Conservation (phyloP, 371 early-diverging fungal species). For the Actinomucor elegans region DNA sequence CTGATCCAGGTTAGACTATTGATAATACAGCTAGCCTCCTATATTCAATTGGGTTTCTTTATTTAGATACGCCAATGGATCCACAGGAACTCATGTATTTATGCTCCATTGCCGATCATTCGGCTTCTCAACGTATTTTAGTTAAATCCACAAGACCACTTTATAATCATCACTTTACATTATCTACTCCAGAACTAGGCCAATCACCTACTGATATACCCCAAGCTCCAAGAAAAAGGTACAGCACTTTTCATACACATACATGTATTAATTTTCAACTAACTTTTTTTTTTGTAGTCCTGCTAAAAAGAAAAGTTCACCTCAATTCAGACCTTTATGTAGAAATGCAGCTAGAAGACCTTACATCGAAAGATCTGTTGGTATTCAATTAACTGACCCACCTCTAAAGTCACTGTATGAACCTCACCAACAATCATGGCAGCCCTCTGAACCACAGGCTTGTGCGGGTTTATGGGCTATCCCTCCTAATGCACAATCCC, state of each 20-base stretch:
- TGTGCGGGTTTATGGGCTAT: conserved; percentile 28
- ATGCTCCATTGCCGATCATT: conserved; percentile 43
- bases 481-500: conserved; percentile 16
- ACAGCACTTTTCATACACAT: no score
- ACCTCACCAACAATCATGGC: conserved; percentile 3
- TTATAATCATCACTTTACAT: conserved; percentile 5
- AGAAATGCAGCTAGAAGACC: conserved; percentile 22
- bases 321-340: conserved; percentile 21
- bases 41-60: no score
- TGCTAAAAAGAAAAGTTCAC: conserved; percentile 15
- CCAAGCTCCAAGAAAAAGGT: neutral
- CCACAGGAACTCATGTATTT: conserved; percentile 35
- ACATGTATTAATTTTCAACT: no score
- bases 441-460: conserved; percentile 14
- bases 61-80: conserved; percentile 26
- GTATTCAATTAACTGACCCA: conserved; percentile 39
- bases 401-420: conserved; percentile 7
- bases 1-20: conserved; percentile 40
- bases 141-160: conserved; percentile 19
- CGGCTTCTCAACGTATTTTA: conserved; percentile 43
- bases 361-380: conserved; percentile 9
- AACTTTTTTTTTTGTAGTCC: no score
- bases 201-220: conserved; percentile 32
- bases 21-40: no score
- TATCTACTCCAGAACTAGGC: conserved; percentile 45